Base-by-base conservation (phyloP, 2,329 filamentous ascomycete genomes). In the Bimuria novae-zelandiae region DNA sequence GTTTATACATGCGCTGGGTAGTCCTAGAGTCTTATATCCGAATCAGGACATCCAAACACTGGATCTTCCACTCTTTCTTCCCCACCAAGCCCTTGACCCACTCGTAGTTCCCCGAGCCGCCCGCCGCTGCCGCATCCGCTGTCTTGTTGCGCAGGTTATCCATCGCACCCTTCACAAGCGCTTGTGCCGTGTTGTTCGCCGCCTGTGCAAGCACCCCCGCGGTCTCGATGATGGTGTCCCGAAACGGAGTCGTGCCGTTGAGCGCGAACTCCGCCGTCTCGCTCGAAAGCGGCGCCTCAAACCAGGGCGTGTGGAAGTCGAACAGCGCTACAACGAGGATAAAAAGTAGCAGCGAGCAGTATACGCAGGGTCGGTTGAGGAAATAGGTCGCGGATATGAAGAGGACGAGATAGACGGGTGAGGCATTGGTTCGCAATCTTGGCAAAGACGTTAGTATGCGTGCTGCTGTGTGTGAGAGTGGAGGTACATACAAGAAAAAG, bases 271-370 rank as follows among this genome's bases (percentile, higher is more conserved):
- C 64, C 12, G 67, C 62, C 22, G 72, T 72, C 17, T 72, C 64
- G 25, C 66, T 37, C 33, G 59, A 33, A 32, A 75, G 62, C 59
- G 90, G 84, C n/a, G 92, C 88, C 63, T 92, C 86, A 75, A 97
- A 97, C 93, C 92, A 97, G 77, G 95, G 91, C 67, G 87, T 89
- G 62, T 81, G 83, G 67, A 97, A 89, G 78, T 97, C 93, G 80
- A 97, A 94, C 78, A 97, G 94, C 72, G 92, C 95, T 62, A 92
- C 84, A 79, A 97, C 96, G 64, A 99, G 90, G 65, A 97, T 92
- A 61, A 96, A 84, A 43, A 99, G 90, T 49, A 99, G 88, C 57
- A 97, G 87, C 56, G 92, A 96, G 84, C 94, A 99, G 82, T 99
- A 99, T 65, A 96, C 88, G 79, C 94, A 99, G 49, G 94, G 94